phyloP scores from a whole-genome alignment of 495 filamentous ascomycete species.

The Hyaloscypha hepaticicola region DNA sequence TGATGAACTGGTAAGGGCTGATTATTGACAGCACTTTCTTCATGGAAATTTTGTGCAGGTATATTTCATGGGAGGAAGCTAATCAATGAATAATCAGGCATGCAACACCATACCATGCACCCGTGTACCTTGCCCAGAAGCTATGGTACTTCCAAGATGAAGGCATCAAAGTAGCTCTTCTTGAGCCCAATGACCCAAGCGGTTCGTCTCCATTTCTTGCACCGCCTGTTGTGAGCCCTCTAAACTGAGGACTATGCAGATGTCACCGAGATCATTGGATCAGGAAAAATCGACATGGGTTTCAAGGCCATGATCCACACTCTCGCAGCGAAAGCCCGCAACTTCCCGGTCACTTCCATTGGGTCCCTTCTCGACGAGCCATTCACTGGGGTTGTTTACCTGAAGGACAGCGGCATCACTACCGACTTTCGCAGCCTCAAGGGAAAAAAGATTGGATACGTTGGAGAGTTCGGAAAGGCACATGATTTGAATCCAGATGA shows the following conservation, averaged over 20 bases:
- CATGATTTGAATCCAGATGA: background rate
- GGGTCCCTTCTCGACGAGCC: constrained; percentile 69
- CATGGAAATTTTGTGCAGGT: background rate
- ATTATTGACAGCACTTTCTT: constrained; percentile 3
- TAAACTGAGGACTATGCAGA: constrained; percentile 36
- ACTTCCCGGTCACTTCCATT: constrained; percentile 66
- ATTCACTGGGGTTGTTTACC: constrained; percentile 70
- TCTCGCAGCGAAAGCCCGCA: constrained; percentile 61
- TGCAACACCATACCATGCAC: constrained; percentile 71
- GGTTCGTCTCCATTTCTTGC: constrained; percentile 33
- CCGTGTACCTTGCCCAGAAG: constrained; percentile 67
- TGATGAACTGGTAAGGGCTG: constrained; percentile 63
- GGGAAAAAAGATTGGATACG: constrained; percentile 69
- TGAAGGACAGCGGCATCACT: constrained; percentile 68
- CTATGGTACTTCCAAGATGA: constrained; percentile 70
- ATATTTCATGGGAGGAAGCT: no score
- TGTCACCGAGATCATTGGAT: constrained; percentile 73
- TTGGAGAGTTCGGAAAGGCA: constrained; percentile 68
- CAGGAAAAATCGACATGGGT: constrained; percentile 67
- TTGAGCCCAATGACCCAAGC: constrained; percentile 68
- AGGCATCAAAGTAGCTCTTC: constrained; percentile 66
- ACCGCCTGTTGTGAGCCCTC: no score
- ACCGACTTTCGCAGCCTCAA: constrained; percentile 51
- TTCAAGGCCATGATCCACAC: constrained; percentile 80
- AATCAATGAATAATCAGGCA: constrained; percentile 45